Conservation (phyloP, 768 basidiomycete species). For the Agaricus blazei region DNA sequence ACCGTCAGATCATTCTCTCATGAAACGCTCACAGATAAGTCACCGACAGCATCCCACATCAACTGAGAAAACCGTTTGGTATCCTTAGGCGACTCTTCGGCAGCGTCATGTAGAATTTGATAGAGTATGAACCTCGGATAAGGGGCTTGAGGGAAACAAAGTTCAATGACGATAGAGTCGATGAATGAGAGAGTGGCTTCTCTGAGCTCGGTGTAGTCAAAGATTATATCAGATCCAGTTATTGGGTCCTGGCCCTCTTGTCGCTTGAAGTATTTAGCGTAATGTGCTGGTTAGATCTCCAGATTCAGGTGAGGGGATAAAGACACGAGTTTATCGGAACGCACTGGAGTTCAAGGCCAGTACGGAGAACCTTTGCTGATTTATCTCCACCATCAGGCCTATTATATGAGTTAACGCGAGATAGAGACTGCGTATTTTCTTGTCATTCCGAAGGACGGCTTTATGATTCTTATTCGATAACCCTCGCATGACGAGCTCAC, state of each 20-base stretch:
- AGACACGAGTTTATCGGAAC: conserved; percentile 13
- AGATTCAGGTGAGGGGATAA: neutral
- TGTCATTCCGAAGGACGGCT: conserved; percentile 45
- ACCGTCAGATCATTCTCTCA: neutral
- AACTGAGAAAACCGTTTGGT: conserved; percentile 73
- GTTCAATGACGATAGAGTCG: conserved; percentile 79
- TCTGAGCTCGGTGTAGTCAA: conserved; percentile 47
- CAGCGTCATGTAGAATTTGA: conserved; percentile 63
- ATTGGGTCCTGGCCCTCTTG: conserved; percentile 36
- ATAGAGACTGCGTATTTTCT: conserved; percentile 50
- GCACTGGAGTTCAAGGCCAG: conserved; percentile 68
- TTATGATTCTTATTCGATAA: conserved; percentile 50
- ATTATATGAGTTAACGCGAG: conserved; percentile 64
- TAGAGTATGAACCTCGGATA: conserved; percentile 67
- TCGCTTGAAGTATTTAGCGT: conserved; percentile 64
- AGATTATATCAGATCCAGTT: conserved; percentile 49
- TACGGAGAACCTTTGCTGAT: conserved; percentile 61
- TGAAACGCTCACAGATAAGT: conserved; percentile 56
- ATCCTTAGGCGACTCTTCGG: conserved; percentile 69
- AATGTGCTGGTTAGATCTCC: conserved; percentile 49
- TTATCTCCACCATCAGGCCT: conserved; percentile 50
- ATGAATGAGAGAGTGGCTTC: conserved; percentile 71
- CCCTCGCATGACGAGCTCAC: conserved; percentile 49
- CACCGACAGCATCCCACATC: conserved; percentile 79
- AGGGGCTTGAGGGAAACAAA: conserved; percentile 67